Evolutionary conservation across 768 basidiomycete genomes (phyloP), one percentile per base, ranked within the genome.

Genomic region (Leccinellum albellum): DNA sequence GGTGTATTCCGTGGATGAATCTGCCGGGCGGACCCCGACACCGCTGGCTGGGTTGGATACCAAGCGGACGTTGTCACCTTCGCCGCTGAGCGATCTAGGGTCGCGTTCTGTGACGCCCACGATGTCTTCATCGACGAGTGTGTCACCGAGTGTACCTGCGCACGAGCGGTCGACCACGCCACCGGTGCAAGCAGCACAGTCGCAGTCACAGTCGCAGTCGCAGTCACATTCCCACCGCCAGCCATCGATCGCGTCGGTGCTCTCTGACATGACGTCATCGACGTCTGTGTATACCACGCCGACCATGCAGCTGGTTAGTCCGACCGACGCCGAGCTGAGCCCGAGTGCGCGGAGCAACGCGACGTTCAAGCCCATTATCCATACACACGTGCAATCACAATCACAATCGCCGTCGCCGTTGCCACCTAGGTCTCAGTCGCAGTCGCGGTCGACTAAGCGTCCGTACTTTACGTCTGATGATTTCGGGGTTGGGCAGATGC

Each of bases 401-500:
- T 50, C 33, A 7, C 29, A 31, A 3, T 35, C 53, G 5, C 29
- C 26, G 2, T 33, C 33, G 31, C 54, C 32, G 2, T 32, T 32
- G 32, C 32, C 32, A 32, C 32, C 32, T 14, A 32, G 32, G 1
- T 17, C 37, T 40, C 37, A 21, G 7, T 15, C 46, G 0, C 61
- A 35, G 37, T 8, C 56, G 0, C 58, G 28, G 28, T 73, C 74
- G 42, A 8, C 33, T 46, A 83, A 77, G 59, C 80, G 73, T 46
- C 76, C 79, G 32, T 68, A 82, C 44, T 71, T 88, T 49, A 82
- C 82, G n/a, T 81, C 79, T 59, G 86, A 95, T 66, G 92, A 95
- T 70, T 95, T 95, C 73, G 94, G 94, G 2, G 76, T 96, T 24
- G 74, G 82, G 8, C 80, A 86, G 51, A 94, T 97, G 91, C 81